These are phyloP conservation scores for Glycine tomentella DNA, from an alignment of 306 rosid species.

Conservation along the genomic window DNA sequence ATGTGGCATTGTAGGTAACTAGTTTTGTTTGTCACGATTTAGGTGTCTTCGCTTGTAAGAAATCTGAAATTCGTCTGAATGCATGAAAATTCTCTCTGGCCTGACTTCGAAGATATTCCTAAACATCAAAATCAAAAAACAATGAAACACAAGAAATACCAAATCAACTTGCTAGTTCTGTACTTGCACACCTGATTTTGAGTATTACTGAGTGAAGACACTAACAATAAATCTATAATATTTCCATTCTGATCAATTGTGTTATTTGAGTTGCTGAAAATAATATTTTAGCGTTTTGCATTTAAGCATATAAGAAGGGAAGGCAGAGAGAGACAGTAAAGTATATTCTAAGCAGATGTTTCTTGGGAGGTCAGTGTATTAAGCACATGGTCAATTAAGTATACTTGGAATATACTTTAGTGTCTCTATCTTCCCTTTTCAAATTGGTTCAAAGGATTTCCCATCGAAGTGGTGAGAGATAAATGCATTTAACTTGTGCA, in stretches of 20 bases:
- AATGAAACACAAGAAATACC: constrained; percentile 17
- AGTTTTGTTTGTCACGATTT: neutral
- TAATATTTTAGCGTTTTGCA: neutral
- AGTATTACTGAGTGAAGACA: neutral
- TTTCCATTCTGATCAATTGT: neutral
- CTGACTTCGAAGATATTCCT: constrained; percentile 9
- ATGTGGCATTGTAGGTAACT: neutral
- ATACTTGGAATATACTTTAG: too few relatives aligned
- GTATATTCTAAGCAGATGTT: neutral
- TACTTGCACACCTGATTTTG: neutral
- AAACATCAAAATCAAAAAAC: constrained; percentile 21
- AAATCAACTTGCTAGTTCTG: neutral
- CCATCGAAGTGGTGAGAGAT: neutral
- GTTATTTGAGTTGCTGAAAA: constrained; percentile 1
- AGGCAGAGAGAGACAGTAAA: neutral
- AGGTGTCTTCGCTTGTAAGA: neutral
- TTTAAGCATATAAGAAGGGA: neutral
- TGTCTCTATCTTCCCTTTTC: neutral
- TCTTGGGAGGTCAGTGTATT: neutral
- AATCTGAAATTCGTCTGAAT: neutral
- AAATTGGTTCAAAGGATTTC: constrained; percentile 18
- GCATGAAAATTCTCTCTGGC: constrained; percentile 9
- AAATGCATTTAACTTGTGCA: neutral
- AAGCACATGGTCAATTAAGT: too few relatives aligned
- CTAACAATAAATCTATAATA: neutral